These are phyloP conservation scores for Solanum gandarillasii DNA, from an alignment of 257 asterid genomes.

Conservation along the genomic window DNA sequence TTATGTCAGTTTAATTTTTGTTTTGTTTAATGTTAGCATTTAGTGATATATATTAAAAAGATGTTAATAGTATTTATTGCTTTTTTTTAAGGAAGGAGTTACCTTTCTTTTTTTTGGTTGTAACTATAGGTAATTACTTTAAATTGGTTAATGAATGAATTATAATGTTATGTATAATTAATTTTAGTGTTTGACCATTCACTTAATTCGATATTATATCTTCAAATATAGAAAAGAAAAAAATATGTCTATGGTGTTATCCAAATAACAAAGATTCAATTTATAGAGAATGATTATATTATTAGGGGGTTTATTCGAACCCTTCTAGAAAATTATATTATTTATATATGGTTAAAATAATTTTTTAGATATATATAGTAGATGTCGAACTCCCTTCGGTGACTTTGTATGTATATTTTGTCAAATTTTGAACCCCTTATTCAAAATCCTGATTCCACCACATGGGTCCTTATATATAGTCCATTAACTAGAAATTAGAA, in stretches of 20 bases:
- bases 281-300: not conserved
- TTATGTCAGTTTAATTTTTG: not conserved
- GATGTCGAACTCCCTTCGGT: too few relatives aligned
- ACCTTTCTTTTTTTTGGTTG: not conserved
- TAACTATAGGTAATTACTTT: not conserved
- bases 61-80: not conserved
- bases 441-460: too few relatives aligned
- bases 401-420: too few relatives aligned
- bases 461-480: too few relatives aligned
- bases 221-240: not conserved
- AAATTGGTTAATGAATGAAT: not conserved
- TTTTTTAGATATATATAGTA: too few relatives aligned
- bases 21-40: not conserved
- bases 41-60: not conserved
- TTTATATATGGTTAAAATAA: too few relatives aligned
- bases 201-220: not conserved
- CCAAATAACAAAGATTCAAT: not conserved
- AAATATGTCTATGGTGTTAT: not conserved
- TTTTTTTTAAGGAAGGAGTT: not conserved
- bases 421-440: too few relatives aligned
- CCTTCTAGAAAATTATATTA: too few relatives aligned
- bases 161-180: not conserved
- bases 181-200: not conserved
- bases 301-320: too few relatives aligned
- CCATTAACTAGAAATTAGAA: too few relatives aligned